Conservation (phyloP, 345 rosid species). For the Lagerstroemia speciosa region DNA sequence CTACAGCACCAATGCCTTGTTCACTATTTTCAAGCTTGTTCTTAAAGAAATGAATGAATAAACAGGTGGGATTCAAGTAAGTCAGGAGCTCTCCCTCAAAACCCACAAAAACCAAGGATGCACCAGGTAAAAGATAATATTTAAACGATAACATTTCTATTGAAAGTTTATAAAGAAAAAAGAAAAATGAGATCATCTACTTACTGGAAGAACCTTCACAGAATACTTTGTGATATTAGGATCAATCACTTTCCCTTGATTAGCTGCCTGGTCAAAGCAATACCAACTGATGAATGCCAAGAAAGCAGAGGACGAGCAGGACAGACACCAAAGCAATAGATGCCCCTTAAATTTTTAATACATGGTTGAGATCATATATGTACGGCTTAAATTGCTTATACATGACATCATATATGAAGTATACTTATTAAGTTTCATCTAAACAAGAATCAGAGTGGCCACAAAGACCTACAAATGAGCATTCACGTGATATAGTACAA, state of each 20-base stretch:
- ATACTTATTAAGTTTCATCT: background rate
- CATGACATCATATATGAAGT: background rate
- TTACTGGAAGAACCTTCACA: conserved; percentile 81
- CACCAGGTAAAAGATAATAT: background rate
- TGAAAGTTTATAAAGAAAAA: background rate
- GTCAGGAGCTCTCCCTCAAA: background rate
- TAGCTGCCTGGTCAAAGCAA: conserved; percentile 45
- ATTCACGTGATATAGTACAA: background rate
- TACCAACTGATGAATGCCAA: conserved; percentile 5
- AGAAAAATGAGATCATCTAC: conserved; percentile 19
- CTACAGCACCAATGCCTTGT: background rate
- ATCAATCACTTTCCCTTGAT: conserved; percentile 53
- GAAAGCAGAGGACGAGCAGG: background rate
- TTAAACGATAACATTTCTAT: background rate
- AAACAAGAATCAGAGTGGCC: background rate
- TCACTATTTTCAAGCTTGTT: background rate
- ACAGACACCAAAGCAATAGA: background rate
- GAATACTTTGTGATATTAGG: conserved; percentile 58
- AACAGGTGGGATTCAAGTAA: background rate
- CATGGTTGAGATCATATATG: background rate
- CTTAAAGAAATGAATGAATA: background rate
- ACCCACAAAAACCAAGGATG: background rate
- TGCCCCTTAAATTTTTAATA: background rate
- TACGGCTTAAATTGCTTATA: too few species aligned
- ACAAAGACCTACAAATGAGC: background rate